Conservation (phyloP, 495 filamentous ascomycete species). For the Xylaria longipes region DNA sequence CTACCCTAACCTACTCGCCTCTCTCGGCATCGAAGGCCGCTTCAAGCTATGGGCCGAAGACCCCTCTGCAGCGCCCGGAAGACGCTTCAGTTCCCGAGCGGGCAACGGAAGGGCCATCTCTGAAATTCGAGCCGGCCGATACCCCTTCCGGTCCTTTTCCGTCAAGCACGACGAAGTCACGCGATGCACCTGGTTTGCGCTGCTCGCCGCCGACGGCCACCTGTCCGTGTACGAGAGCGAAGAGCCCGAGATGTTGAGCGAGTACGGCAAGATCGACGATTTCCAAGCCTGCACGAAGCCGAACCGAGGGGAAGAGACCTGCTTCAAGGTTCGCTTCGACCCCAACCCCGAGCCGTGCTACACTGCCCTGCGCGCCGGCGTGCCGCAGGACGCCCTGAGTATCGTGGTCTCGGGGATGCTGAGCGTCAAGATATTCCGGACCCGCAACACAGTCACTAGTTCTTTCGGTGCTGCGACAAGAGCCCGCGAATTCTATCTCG, state of each 20-base stretch:
- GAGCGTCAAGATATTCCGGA: conserved; percentile 78
- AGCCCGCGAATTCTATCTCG: conserved; percentile 74
- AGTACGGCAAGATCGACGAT: conserved; percentile 76
- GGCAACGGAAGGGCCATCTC: conserved; percentile 49
- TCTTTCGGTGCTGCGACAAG: conserved; percentile 56
- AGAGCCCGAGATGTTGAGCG: conserved; percentile 78
- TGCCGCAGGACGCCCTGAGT: conserved; percentile 73
- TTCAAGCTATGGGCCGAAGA: conserved; percentile 93
- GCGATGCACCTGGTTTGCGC: conserved; percentile 78
- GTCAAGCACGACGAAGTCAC: conserved; percentile 74
- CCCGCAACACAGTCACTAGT: conserved; percentile 63
- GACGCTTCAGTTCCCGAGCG: conserved; percentile 68
- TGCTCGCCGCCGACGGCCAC: conserved; percentile 80
- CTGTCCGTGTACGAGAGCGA: conserved; percentile 85
- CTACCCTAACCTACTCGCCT: conserved; percentile 63
- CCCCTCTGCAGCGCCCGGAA: conserved; percentile 72
- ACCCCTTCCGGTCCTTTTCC: conserved; percentile 72
- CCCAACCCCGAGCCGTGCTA: conserved; percentile 81
- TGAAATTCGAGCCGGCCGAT: conserved; percentile 49
- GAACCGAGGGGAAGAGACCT: conserved; percentile 78
- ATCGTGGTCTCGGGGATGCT: conserved; percentile 87
- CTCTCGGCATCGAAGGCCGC: conserved; percentile 83
- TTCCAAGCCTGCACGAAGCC: conserved; percentile 66
- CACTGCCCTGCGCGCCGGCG: conserved; percentile 74
- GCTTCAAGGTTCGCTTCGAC: conserved; percentile 85